Conservation (phyloP, 345 rosid genomes). For the Leavenworthia alabamica region DNA sequence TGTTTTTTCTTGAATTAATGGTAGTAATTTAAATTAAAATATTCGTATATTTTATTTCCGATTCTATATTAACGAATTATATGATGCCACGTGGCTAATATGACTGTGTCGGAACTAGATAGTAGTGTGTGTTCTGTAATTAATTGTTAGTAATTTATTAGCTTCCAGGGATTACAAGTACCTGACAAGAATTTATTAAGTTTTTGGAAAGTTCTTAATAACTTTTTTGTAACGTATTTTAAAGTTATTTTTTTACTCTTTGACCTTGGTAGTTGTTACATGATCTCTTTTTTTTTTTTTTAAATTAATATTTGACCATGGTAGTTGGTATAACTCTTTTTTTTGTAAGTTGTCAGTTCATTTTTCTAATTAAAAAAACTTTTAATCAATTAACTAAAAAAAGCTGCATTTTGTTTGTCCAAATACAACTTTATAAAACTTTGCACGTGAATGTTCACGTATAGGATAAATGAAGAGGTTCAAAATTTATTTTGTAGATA, state of each 20-base stretch:
- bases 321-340: not conserved
- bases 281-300: not conserved
- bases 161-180: not conserved
- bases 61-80: not conserved
- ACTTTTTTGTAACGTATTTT: constrained; percentile 7
- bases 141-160: constrained; percentile 2
- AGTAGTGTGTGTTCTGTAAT: constrained; percentile 14
- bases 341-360: not conserved
- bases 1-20: not conserved
- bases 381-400: not conserved
- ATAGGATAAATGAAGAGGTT: constrained; percentile 23
- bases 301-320: constrained; percentile 16
- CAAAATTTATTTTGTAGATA: not conserved
- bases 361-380: not conserved
- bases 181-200: constrained; percentile 14
- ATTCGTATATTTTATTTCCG: not conserved
- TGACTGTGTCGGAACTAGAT: not conserved
- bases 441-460: constrained; percentile 31
- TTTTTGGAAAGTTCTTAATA: constrained; percentile 9
- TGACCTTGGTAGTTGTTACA: constrained; percentile 11
- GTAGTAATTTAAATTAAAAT: not conserved
- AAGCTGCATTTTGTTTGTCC: not conserved
- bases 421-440: constrained; percentile 5
- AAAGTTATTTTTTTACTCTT: not conserved
- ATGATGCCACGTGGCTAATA: constrained; percentile 8